Evolutionary conservation across 2,329 filamentous ascomycete genomes (phyloP), one percentile per base, ranked within the genome.

Genomic region (Beauveria australis): DNA sequence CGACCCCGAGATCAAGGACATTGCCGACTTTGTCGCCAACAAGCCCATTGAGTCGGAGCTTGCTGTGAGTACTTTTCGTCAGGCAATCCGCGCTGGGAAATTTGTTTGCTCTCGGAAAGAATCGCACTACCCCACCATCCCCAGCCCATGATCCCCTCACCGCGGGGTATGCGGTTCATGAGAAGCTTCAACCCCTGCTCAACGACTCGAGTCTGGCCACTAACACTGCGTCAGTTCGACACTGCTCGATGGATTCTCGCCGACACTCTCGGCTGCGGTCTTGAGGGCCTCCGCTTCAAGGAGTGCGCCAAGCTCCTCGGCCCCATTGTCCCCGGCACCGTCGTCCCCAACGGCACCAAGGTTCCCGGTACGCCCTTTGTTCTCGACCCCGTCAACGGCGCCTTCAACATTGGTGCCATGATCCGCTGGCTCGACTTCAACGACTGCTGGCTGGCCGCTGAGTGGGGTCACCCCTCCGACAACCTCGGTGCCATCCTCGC

Each of bases 401-500:
- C 94, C 65, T 97, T 99, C 85, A 97, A 97, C 83, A 97, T 99
- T 69, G 94, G 94, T 69, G 89, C 94, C 70, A 96, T 96, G 88
- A 96, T 99, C 79, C 85, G 94, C 73, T 99, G 94, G 94, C 85
- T 99, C 70, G 94, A 99, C 80, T 99, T 97, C 85, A 99, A 99
- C 76, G 94, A 99, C 84, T 97, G 94, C 85, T 99, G 93, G 94
- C 83, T 97, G 65, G 94, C 93, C 49, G 94, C 94, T 61, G 94
- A 99, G 80, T 99, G 94, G 94, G 94, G 94, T 62, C 94, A 99
- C 77, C 94, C 94, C 64, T 97, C 92, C 5, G 94, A 99, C 81
- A 99, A 99, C 81, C 77, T 99, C 68, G 94, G 94, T 65, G 94
- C 93, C 70, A 99, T 99, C 73, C 85, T 99, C 64, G 91, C 93